Conservation (phyloP, 768 basidiomycete genomes). For the Rhizopogon vulgaris region DNA sequence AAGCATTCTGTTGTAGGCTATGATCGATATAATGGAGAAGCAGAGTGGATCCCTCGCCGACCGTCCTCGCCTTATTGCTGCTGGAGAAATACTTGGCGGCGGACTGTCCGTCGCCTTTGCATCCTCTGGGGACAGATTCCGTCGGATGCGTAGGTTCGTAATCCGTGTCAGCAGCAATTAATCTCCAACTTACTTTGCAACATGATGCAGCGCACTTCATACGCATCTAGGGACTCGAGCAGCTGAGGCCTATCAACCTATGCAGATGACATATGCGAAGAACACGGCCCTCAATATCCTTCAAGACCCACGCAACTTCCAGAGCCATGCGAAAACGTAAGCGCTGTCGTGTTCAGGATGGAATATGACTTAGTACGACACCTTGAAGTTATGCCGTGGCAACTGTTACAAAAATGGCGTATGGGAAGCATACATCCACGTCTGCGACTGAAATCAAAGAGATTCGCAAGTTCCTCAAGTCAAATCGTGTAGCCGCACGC, state of each 20-base stretch:
- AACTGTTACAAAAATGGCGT: conserved; percentile 6
- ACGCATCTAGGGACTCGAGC: conserved; percentile 43
- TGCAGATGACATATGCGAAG: conserved; percentile 29
- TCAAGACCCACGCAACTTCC: conserved; percentile 16
- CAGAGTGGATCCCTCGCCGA: conserved; percentile 43
- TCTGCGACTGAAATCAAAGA: conserved; percentile 3
- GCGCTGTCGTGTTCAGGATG: conserved; percentile 21
- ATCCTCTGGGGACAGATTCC: conserved; percentile 42
- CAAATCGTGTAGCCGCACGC: conserved; percentile 15
- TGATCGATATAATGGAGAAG: conserved; percentile 52
- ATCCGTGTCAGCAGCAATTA: neutral
- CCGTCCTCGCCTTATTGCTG: conserved; percentile 41
- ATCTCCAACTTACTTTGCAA: neutral
- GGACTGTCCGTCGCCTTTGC: conserved; percentile 47
- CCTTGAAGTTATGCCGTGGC: conserved; percentile 6
- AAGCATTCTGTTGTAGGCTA: conserved; percentile 24
- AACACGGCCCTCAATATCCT: conserved; percentile 8
- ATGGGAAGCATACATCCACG: conserved; percentile 7
- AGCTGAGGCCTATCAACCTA: conserved; percentile 35
- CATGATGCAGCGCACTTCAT: conserved; percentile 38
- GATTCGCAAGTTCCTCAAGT: conserved; percentile 13
- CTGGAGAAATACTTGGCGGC: conserved; percentile 45
- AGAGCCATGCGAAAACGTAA: conserved; percentile 23
- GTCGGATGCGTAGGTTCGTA: conserved; percentile 45
- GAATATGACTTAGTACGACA: conserved; percentile 5